Evolutionary conservation across 805 yeast species (phyloP), one percentile per base, ranked within the genome.

Genomic region (Starmerella kuoi): DNA sequence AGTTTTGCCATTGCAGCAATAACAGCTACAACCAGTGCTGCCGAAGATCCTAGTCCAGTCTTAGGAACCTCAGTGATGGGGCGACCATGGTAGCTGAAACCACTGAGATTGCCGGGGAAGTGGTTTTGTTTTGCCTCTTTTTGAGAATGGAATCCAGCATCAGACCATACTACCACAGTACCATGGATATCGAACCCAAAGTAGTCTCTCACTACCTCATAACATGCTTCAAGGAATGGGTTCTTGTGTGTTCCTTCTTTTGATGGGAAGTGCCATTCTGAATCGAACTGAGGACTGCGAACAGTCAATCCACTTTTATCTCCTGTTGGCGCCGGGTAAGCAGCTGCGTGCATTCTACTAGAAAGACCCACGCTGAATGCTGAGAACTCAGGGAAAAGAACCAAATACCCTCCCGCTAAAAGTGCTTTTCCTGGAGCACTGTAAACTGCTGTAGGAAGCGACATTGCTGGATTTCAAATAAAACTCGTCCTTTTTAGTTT

Each of bases 391-490:
- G 87, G 87, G 45, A 82, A 91, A 18, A 91, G 64, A 0, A 91
- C 97, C 26, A 91, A 68, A 58, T 91, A 91, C 0, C 98, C 98
- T 17, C 98, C 98, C 1, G 91, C 95, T 11, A 91, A 54, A 22
- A 91, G 66, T 1, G 96, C 97, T 60, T 91, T 91, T 0, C 97
- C 96, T 0, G 98, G 96, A 0, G 97, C 93, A 56, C 95, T 81
- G 57, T 75, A 88, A 7, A 78, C 83, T 12, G 37, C 37, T 22
- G 21, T 11, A 4, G 34, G 40, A n/a, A n/a, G n/a, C n/a, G n/a
- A n/a, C n/a, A n/a, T n/a, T n/a, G n/a, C n/a, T n/a, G n/a, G n/a
- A n/a, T n/a, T n/a, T n/a, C n/a, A n/a, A n/a, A n/a, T n/a, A n/a
- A n/a, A n/a, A n/a, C n/a, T n/a, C n/a, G n/a, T n/a, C n/a, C n/a